Evolutionary conservation across 2,329 filamentous ascomycete species (phyloP).

Genomic region (Bretziella fagacearum): DNA sequence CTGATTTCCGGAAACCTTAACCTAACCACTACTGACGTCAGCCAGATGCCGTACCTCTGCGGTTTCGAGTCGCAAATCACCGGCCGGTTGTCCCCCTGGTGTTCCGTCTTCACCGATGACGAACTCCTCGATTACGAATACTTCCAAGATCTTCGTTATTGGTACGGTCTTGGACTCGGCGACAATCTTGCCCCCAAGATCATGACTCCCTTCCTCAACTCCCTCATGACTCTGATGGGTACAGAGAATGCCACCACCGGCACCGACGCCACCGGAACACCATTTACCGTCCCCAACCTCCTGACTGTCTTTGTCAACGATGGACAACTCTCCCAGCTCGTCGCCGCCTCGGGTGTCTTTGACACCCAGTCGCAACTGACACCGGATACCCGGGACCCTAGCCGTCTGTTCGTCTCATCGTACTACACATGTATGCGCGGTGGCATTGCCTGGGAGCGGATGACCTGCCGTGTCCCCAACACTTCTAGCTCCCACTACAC

Average conservation of each 20-base stretch:
- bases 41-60: slow-evolving; percentile 49
- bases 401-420: slow-evolving; percentile 37
- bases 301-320: slow-evolving; percentile 49
- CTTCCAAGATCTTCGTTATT: slow-evolving; percentile 50
- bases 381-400: slow-evolving; percentile 27
- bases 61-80: slow-evolving; percentile 54
- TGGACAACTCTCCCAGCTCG: slow-evolving; percentile 46
- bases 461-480: slow-evolving; percentile 30
- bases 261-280: slow-evolving; percentile 27
- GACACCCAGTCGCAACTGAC: slow-evolving; percentile 36
- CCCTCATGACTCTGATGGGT: slow-evolving; percentile 34
- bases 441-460: slow-evolving; percentile 45
- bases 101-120: slow-evolving; percentile 41
- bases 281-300: slow-evolving; percentile 36
- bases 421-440: slow-evolving; percentile 46
- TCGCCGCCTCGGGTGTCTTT: slow-evolving; percentile 42
- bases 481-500: slow-evolving; percentile 8
- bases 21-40: slow-evolving; percentile 35
- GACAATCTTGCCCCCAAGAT: slow-evolving; percentile 35
- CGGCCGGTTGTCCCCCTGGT: slow-evolving; percentile 44
- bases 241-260: slow-evolving; percentile 34
- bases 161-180: slow-evolving; percentile 45
- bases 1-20: slow-evolving; percentile 37
- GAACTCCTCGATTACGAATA: slow-evolving; percentile 51
- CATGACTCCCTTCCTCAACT: slow-evolving; percentile 44